Base-by-base conservation (phyloP, 192 early-diverging fungal species). In the Paraglomus occultum region DNA sequence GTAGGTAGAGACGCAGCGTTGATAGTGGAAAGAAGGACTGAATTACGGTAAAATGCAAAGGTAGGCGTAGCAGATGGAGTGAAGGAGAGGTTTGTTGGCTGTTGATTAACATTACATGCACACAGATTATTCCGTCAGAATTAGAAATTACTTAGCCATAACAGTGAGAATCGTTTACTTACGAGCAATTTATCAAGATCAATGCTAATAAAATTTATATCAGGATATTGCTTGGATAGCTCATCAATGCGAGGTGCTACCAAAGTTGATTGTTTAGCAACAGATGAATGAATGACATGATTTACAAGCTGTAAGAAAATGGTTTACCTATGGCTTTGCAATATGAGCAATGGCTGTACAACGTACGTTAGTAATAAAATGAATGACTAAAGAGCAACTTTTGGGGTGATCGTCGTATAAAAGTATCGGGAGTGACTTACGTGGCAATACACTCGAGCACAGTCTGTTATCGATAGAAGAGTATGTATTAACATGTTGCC, bases 301-400 rank as follows among this genome's bases (percentile, higher is more conserved):
- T 14, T 51, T 18, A n/a, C 50, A n/a, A 51, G 17, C 12, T 51
- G 50, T 14, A 18, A n/a, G 12, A 51, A 18, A n/a, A 18, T n/a
- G 17, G 15, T n/a, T 51, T 51, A 57, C 54, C 54, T 57, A 57
- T 57, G 2, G 54, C 54, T 20, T 20, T 57, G 20, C 54, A 57
- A 18, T 57, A 10, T 17, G 54, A 11, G 20, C 54, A 57, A 57
- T 57, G 54, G 1, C 54, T 57, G 38, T 57, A 31, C 31, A 31
- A 31, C 31, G 31, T 31, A 31, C 1, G 31, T 31, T 31, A 31
- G 31, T 31, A 31, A 31, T 3, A 31, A n/a, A 31, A 31, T 3
- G 31, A 31, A 31, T 31, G 31, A 31, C 31, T 31, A 31, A 31
- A 31, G 31, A 31, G 31, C 31, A 31, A n/a, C 31, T 31, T 31